These are phyloP conservation scores for Lithospermum erythrorhizon DNA, from an alignment of 257 asterid genomes.

Conservation along the genomic window DNA sequence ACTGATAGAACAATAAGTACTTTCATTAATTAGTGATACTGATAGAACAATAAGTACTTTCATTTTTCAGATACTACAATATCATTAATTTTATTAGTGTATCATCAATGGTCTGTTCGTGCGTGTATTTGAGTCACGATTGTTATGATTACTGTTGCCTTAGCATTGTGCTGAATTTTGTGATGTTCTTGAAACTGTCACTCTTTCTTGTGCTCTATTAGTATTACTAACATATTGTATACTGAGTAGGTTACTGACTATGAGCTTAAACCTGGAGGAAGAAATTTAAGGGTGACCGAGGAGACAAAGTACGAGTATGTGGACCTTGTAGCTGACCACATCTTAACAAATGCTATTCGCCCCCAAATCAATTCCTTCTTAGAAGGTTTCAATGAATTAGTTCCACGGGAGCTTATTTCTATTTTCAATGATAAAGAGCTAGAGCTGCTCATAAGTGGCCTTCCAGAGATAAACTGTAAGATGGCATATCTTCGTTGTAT, in stretches of 20 bases:
- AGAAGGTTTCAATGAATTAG: conserved; percentile 87
- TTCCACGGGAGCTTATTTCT: conserved; percentile 78
- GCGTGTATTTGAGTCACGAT: no score
- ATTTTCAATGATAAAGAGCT: conserved; percentile 92
- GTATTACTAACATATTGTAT: not conserved
- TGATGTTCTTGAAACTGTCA: no score
- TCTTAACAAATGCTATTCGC: conserved; percentile 87
- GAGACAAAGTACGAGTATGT: conserved; percentile 97
- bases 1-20: no score
- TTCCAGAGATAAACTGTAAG: conserved; percentile 96
- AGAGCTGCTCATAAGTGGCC: conserved; percentile 89
- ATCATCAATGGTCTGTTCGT: no score
- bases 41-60: no score
- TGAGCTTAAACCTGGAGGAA: conserved; percentile 98
- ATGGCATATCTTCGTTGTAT: conserved; percentile 10
- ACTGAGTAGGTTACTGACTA: conserved; percentile 67
- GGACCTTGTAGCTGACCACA: conserved; percentile 97
- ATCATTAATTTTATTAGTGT: no score
- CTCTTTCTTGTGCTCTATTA: not conserved
- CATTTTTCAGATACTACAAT: no score
- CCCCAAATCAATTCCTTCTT: conserved; percentile 93
- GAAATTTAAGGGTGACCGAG: conserved; percentile 89
- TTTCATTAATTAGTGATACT: no score
- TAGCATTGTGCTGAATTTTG: no score
- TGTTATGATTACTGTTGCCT: no score